Percentiles rank a stretch among this genome's conserved stretches.
phyloP scores from a whole-genome alignment of 2,329 filamentous ascomycete genomes.

The Cladobotryum mycophilum region DNA sequence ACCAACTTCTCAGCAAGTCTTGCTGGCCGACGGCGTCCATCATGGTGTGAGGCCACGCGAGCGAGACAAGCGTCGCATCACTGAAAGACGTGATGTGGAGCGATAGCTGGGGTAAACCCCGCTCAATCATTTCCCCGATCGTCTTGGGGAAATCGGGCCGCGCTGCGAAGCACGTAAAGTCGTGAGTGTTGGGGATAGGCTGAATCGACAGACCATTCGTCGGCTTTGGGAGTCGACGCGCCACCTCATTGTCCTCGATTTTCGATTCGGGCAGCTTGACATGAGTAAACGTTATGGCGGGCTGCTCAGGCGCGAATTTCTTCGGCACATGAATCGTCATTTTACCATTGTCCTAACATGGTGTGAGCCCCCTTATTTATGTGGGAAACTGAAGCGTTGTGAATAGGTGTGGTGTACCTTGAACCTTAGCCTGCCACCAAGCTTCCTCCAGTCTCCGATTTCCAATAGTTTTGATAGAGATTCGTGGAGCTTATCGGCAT shows the following conservation, averaged over 20 bases:
- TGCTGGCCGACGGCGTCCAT: constrained; percentile 39
- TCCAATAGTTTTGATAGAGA: constrained; percentile 33
- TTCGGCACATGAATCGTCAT: constrained; percentile 29
- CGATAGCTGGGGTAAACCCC: constrained; percentile 39
- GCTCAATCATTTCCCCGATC: constrained; percentile 34
- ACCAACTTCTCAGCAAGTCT: constrained; percentile 40
- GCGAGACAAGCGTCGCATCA: constrained; percentile 42
- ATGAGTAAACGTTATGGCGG: constrained; percentile 36
- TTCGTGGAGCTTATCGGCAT: constrained; percentile 30
- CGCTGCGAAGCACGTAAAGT: constrained; percentile 10
- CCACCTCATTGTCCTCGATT: constrained; percentile 37
- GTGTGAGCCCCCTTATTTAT: constrained; percentile 1
- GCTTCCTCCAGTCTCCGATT: constrained; percentile 39
- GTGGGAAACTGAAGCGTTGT: too few species aligned
- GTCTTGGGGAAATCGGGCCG: constrained; percentile 14
- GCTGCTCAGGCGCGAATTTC: constrained; percentile 25
- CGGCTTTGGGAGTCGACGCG: constrained; percentile 28
- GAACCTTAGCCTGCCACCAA: constrained; percentile 37
- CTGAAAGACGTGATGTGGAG: constrained; percentile 42
- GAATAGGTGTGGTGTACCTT: background rate
- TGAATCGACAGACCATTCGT: constrained; percentile 15
- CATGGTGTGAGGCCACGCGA: constrained; percentile 42
- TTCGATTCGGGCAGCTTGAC: constrained; percentile 23
- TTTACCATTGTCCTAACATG: constrained; percentile 12
- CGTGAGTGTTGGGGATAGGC: constrained; percentile 12